A percentile compares a stretch with the other conserved stretches of the same genome.
Evolutionary conservation across 768 basidiomycete genomes (phyloP).

Genomic region (Scleroderma citrinum): DNA sequence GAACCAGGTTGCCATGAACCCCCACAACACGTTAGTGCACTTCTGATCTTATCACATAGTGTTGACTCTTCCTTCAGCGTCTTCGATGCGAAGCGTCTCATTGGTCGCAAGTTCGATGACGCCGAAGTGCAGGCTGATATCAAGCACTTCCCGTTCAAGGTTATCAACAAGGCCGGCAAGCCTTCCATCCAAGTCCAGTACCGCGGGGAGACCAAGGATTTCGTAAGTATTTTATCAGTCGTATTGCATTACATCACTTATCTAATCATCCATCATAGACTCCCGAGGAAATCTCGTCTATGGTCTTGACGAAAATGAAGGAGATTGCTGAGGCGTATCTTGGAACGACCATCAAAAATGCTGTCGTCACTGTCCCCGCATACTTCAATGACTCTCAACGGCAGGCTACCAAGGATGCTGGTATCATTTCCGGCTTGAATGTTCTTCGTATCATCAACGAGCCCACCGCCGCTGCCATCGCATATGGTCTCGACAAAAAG

Average conservation of each 20-base stretch:
- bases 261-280: conserved; percentile 43
- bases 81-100: conserved; percentile 97
- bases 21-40: conserved; percentile 68
- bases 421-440: conserved; percentile 88
- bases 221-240: conserved; percentile 46
- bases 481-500: conserved; percentile 98
- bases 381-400: conserved; percentile 99
- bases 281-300: conserved; percentile 96
- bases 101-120: conserved; percentile 88
- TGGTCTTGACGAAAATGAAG: conserved; percentile 98
- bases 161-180: conserved; percentile 81
- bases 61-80: conserved; percentile 46
- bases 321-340: conserved; percentile 97
- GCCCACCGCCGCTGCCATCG: conserved; percentile 96
- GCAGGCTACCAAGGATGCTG: conserved; percentile 97
- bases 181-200: conserved; percentile 88
- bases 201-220: conserved; percentile 90
- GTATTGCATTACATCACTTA: conserved; percentile 2
- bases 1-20: conserved; percentile 99
- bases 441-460: conserved; percentile 99
- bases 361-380: conserved; percentile 94
- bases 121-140: conserved; percentile 76
- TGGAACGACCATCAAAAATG: conserved; percentile 76
- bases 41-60: not conserved
- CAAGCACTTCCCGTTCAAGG: conserved; percentile 94